Percentiles rank a stretch among this genome's conserved stretches.
These are phyloP conservation scores for Aspergillus versicolor DNA, from an alignment of 2,329 filamentous ascomycete species.

Conservation along the genomic window DNA sequence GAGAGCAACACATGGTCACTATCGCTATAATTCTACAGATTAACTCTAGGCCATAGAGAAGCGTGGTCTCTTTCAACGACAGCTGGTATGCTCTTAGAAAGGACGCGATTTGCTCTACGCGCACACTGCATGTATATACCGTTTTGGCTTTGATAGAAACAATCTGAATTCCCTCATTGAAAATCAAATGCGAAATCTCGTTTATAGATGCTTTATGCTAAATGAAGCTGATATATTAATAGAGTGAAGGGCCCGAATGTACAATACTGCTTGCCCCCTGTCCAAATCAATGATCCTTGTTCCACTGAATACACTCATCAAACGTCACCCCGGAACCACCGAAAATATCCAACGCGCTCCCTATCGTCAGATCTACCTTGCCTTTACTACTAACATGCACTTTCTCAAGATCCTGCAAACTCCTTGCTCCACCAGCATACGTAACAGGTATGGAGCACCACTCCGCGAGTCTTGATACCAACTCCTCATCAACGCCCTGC, in stretches of 20 bases:
- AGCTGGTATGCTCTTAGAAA: slow-evolving; percentile 6
- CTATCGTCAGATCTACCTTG: slow-evolving; percentile 90
- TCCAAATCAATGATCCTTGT: slow-evolving; percentile 46
- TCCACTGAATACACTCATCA: slow-evolving; percentile 88
- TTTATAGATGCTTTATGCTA: background rate
- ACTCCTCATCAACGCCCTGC: slow-evolving; percentile 80
- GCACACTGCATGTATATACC: slow-evolving; percentile 17
- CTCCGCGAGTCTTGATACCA: slow-evolving; percentile 72
- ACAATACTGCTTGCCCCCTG: background rate
- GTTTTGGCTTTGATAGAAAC: slow-evolving; percentile 13
- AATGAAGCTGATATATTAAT: background rate
- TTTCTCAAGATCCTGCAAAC: slow-evolving; percentile 75
- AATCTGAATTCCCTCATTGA: background rate
- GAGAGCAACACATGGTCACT: background rate
- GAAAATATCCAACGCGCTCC: slow-evolving; percentile 94
- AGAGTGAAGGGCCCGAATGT: background rate
- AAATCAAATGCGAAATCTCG: background rate
- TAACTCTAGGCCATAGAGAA: background rate
- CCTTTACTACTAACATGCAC: slow-evolving; percentile 77
- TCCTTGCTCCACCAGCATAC: slow-evolving; percentile 90
- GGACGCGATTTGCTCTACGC: slow-evolving; percentile 11
- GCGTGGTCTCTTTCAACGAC: background rate
- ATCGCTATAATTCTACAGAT: background rate
- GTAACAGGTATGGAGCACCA: slow-evolving; percentile 95
- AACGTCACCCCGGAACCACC: slow-evolving; percentile 84